Evolutionary conservation across 2,329 filamentous ascomycete species (phyloP), one percentile per base, ranked within the genome.

Genomic region (Venturia effusa): DNA sequence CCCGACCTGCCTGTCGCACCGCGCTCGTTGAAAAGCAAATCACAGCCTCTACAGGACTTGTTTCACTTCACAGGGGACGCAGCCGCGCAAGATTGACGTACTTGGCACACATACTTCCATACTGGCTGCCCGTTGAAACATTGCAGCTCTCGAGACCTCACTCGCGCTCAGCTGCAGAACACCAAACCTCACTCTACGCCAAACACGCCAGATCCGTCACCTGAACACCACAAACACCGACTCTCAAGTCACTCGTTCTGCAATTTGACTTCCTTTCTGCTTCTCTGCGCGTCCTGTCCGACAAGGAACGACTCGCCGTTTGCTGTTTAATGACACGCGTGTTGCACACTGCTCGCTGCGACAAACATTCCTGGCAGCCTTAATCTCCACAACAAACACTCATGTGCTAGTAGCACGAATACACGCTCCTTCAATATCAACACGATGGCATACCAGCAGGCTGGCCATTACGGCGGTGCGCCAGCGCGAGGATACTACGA

Each of bases 371-470:
- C 37, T 51, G 45, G n/a, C n/a, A 40, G 22, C 22, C 13, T 37
- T 51, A n/a, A 11, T 51, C 10, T 37, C 40, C 30, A 37, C 30
- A n/a, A 27, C n/a, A 37, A 17, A 37, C 24, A 62, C 24, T 8
- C 40, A 34, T 43, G 17, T 24, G 13, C 27, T 19, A n/a, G 60
- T 37, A 62, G 37, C 41, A 32, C 40, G 22, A 19, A 32, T n/a
- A 32, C 13, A 32, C 43, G 24, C 39, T 51, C 60, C n/a, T 40
- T 51, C 60, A 43, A 40, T 32, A 37, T 30, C 27, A n/a, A n/a
- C 68, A 66, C 65, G 65, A 77, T 77, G 75, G 75, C 75, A 30
- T 75, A 77, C 68, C 74, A 76, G 67, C 72, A 72, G 61, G 69
- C 74, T 67, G 69, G 70, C 64, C 67, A 70, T 37, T 74, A 74